Conservation (phyloP, 78 protist genomes). For the Dictyostelium purpureum region DNA sequence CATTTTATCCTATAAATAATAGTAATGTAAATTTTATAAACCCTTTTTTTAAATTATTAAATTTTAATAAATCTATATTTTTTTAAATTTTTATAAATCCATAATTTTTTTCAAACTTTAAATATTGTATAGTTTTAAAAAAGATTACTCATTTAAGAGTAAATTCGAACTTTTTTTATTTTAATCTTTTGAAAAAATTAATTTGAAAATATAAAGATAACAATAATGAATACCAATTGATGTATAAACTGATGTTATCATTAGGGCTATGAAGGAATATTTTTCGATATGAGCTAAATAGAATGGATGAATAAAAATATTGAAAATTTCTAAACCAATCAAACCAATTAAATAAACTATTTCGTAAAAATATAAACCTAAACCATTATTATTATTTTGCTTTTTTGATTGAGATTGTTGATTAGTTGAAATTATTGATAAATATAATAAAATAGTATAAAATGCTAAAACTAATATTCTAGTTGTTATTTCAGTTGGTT, state of each 20-base stretch:
- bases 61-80: too few relatives aligned
- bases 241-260: conserved; percentile 62
- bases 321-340: conserved; percentile 28
- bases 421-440: background rate
- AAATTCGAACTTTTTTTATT: background rate
- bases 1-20: background rate
- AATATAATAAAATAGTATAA: conserved; percentile 1
- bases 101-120: too few relatives aligned
- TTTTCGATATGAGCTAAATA: background rate
- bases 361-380: background rate
- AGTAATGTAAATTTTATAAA: too few relatives aligned
- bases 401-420: background rate
- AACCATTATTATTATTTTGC: background rate
- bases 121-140: too few relatives aligned
- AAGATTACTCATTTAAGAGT: too few relatives aligned
- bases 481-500: conserved; percentile 25
- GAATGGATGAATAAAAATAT: conserved; percentile 12
- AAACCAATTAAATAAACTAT: conserved; percentile 3
- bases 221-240: conserved; percentile 32
- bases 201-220: background rate
- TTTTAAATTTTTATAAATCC: too few relatives aligned
- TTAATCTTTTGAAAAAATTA: conserved; percentile 6
- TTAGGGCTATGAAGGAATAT: conserved; percentile 44
- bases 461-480: background rate
- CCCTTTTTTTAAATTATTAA: too few relatives aligned